Percentiles rank a stretch among this genome's conserved stretches.
phyloP scores from a whole-genome alignment of 345 rosid genomes.

The Carallia pectinifolia region DNA sequence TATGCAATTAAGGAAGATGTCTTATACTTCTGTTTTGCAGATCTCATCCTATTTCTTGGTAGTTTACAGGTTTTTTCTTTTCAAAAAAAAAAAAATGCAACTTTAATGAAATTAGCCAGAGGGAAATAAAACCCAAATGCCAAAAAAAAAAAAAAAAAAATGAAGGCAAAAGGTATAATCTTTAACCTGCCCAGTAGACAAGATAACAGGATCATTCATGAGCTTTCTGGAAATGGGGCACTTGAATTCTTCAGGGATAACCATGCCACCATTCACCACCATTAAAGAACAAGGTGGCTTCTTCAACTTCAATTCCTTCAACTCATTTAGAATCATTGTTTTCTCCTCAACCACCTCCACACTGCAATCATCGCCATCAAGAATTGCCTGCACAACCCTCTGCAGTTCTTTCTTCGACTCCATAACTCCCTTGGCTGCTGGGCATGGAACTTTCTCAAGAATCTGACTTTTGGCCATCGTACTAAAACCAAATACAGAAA shows the following conservation, averaged over 20 bases:
- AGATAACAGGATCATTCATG: constrained; percentile 57
- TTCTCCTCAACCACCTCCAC: constrained; percentile 37
- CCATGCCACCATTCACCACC: constrained; percentile 13
- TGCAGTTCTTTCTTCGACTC: constrained; percentile 44
- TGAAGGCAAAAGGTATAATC: not conserved
- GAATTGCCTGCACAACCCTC: constrained; percentile 31
- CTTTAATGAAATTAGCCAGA: not conserved
- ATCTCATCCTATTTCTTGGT: too few relatives aligned
- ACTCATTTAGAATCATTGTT: constrained; percentile 26
- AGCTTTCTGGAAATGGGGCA: constrained; percentile 49
- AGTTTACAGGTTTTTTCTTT: too few relatives aligned
- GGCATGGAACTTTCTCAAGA: constrained; percentile 3
- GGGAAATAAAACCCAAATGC: not conserved
- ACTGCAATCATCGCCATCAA: constrained; percentile 36
- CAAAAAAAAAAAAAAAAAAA: not conserved
- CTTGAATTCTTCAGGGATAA: constrained; percentile 34
- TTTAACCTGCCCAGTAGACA: constrained; percentile 57
- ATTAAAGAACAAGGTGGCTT: constrained; percentile 19
- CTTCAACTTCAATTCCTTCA: constrained; percentile 26
- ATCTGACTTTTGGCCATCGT: constrained; percentile 28
- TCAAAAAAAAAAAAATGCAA: too few relatives aligned
- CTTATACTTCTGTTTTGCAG: too few relatives aligned
- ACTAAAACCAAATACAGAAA: not conserved
- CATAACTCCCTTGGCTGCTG: constrained; percentile 6
- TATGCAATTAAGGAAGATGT: too few relatives aligned